Percentiles rank a stretch among this genome's conserved stretches.
Conservation (phyloP, 2,329 filamentous ascomycete species). For the Chrysoporthe austroafricana region DNA sequence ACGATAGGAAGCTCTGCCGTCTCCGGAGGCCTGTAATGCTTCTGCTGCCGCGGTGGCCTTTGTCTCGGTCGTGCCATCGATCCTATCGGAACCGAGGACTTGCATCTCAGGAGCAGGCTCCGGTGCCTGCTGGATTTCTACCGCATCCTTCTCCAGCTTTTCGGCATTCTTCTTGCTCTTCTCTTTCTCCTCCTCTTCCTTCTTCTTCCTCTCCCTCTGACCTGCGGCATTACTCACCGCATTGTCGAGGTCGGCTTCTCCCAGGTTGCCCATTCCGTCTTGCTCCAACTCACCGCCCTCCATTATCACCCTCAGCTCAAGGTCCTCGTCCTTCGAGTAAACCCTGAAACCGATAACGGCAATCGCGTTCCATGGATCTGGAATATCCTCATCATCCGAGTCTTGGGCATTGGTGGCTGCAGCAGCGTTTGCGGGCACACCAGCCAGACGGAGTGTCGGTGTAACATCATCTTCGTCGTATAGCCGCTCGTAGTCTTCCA, state of each 20-base stretch:
- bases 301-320: slow-evolving; percentile 60
- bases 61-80: background rate
- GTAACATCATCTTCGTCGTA: slow-evolving; percentile 63
- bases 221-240: slow-evolving; percentile 60
- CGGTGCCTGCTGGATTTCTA: background rate
- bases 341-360: slow-evolving; percentile 64
- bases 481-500: slow-evolving; percentile 62
- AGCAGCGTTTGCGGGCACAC: slow-evolving; percentile 39
- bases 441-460: slow-evolving; percentile 50
- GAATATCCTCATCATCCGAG: slow-evolving; percentile 57
- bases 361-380: slow-evolving; percentile 66
- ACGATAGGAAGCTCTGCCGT: slow-evolving; percentile 31
- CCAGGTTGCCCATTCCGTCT: slow-evolving; percentile 61
- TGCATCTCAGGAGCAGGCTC: background rate
- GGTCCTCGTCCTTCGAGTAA: slow-evolving; percentile 59
- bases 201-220: slow-evolving; percentile 39
- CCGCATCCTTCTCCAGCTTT: background rate
- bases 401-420: slow-evolving; percentile 47
- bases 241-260: slow-evolving; percentile 59
- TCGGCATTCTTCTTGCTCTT: slow-evolving; percentile 13
- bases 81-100: background rate
- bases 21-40: slow-evolving; percentile 20
- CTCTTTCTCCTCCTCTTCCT: slow-evolving; percentile 3
- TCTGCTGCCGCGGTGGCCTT: background rate
- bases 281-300: slow-evolving; percentile 58